Evolutionary conservation across 441 rosid species (phyloP).

Genomic region (Iberis amara): DNA sequence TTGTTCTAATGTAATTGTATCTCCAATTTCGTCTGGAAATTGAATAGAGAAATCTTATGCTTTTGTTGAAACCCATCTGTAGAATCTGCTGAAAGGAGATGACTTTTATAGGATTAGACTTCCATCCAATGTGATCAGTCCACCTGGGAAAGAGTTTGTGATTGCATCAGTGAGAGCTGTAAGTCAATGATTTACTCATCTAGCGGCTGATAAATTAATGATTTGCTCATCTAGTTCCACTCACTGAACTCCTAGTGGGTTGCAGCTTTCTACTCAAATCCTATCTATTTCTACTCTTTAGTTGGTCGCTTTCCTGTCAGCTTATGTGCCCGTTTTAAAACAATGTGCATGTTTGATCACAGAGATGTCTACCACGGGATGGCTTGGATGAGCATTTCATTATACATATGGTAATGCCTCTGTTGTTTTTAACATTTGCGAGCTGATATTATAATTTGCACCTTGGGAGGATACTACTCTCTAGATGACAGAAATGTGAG

Average conservation of each 20-base stretch:
- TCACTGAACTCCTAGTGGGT: no score
- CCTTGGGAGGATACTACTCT: no score
- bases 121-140: slow-evolving; percentile 75
- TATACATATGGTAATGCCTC: slow-evolving; percentile 71
- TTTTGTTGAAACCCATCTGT: slow-evolving; percentile 26
- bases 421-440: not conserved
- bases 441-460: slow-evolving; percentile 4
- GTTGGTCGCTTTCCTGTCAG: not conserved
- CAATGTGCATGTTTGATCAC: slow-evolving; percentile 23
- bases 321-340: not conserved
- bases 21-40: not conserved
- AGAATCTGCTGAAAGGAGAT: slow-evolving; percentile 69
- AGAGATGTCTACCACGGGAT: slow-evolving; percentile 88
- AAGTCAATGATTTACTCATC: slow-evolving; percentile 27
- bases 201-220: no score
- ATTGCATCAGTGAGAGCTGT: slow-evolving; percentile 88
- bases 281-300: not conserved
- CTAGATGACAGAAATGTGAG: no score
- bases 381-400: slow-evolving; percentile 83
- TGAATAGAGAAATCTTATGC: slow-evolving; percentile 1
- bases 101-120: slow-evolving; percentile 81
- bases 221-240: not conserved
- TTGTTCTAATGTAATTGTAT: not conserved
- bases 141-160: slow-evolving; percentile 67
- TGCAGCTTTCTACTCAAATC: no score